Base-by-base conservation (phyloP, 768 basidiomycete genomes). In the Lyophyllum decastes region DNA sequence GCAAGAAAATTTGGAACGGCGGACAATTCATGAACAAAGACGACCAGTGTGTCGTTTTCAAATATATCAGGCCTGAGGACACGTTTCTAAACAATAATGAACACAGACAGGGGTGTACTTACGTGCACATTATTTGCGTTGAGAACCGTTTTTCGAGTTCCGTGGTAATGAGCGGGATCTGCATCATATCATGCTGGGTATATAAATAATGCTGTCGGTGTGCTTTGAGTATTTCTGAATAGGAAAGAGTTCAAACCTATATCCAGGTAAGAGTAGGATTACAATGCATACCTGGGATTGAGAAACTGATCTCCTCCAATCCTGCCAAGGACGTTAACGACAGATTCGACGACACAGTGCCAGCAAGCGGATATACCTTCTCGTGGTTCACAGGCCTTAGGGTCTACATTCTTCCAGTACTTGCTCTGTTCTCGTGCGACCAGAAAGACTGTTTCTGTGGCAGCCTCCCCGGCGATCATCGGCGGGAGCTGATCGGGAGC, bases 1-100 rank as follows among this genome's bases (percentile, higher is more conserved):
- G 49, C 30, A 7, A 53, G 3, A 30, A 21, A 46, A 43, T 38
- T 46, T 12, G 26, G 17, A 52, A 26, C 30, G 26, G 73, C 92
- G 69, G 70, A 96, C 96, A 98, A 94, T 76, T 98, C 95, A 73
- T 99, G 97, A 5, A 91, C 85, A 66, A 98, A 92, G 41, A 98
- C 73, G 26, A 98, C 84, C 24, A 98, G 66, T 0, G 89, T 92
- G 27, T 84, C 75, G 54, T 89, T 88, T 25, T 87, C 81, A 66
- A 92, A 88, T 30, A 98, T 76, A 70, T 95, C 90, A 45, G 79
- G 73, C 30, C 95, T 97, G 59, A 16, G 52, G 30, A 30, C 54
- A 25, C 4, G 17, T 40, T 56, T 44, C 12, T 44, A 2, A 16
- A 48, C 0, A 10, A 50, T 26, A 1, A 51, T 40, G 25, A 30